Evolutionary conservation across 106 monocot species (phyloP).

Genomic region (Dendrobium catenatum): DNA sequence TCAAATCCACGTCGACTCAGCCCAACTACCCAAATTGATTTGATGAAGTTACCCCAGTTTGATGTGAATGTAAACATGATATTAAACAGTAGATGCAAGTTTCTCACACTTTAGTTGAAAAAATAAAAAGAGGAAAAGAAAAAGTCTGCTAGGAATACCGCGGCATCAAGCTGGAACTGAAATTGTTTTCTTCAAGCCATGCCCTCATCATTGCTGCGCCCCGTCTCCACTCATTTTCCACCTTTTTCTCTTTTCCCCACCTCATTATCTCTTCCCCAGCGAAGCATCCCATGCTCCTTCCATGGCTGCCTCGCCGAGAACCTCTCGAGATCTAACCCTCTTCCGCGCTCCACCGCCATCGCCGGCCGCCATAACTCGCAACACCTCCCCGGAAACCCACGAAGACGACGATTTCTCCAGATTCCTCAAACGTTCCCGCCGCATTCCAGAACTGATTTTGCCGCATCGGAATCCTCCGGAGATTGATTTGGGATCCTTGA

Average conservation of each 20-base stretch:
- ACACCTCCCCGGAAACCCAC: not conserved
- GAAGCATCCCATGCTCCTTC: not conserved
- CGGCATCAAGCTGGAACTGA: not conserved
- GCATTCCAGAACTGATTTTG: constrained; percentile 24
- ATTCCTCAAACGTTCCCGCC: constrained; percentile 23
- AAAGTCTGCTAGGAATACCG: not conserved
- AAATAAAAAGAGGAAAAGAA: not conserved
- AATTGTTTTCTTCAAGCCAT: constrained; percentile 1
- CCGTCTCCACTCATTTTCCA: not conserved
- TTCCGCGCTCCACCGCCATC: constrained; percentile 33
- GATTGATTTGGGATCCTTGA: constrained; percentile 12
- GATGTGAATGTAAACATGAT: no score
- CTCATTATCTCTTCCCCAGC: not conserved
- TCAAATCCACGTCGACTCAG: no score
- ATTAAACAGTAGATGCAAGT: no score
- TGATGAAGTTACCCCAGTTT: no score
- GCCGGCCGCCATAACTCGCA: not conserved
- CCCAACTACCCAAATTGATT: no score
- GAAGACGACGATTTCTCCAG: constrained; percentile 18
- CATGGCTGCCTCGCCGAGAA: constrained; percentile 9
- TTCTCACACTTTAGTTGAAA: not conserved
- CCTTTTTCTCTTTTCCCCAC: not conserved
- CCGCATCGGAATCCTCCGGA: constrained; percentile 27
- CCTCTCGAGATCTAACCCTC: not conserved
- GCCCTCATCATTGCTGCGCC: not conserved